Evolutionary conservation across 225 moss, liverwort and hornwort genomes (phyloP).

Genomic region (Neckera pumila): DNA sequence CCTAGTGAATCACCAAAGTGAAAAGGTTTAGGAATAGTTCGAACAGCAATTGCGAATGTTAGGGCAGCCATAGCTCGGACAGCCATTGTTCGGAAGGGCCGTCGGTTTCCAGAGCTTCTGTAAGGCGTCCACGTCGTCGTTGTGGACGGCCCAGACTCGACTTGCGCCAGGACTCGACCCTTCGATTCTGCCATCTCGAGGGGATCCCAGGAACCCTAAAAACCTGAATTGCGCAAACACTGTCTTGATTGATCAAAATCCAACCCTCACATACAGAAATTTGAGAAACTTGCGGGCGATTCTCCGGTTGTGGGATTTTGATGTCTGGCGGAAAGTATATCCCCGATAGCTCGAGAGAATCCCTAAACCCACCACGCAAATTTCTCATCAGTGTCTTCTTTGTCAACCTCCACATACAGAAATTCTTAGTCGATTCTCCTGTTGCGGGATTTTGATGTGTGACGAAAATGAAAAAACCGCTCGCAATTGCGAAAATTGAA

Average conservation of each 20-base stretch:
- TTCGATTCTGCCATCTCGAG: constrained; percentile 1
- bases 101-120: constrained; percentile 1
- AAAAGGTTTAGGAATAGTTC: background rate
- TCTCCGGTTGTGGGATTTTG: background rate
- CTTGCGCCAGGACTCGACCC: constrained; percentile 14
- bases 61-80: background rate
- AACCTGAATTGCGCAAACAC: background rate
- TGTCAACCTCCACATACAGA: background rate
- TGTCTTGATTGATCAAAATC: background rate
- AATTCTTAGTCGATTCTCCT: background rate
- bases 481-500: background rate
- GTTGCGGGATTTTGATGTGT: background rate
- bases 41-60: background rate
- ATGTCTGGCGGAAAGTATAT: background rate
- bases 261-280: background rate
- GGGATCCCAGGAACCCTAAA: background rate
- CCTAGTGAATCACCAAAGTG: background rate
- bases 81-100: background rate
- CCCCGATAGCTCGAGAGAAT: background rate
- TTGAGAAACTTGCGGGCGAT: background rate
- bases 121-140: constrained; percentile 17
- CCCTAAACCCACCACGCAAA: background rate
- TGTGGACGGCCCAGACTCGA: constrained; percentile 37
- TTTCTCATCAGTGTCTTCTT: background rate
- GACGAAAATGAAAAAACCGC: background rate